Evolutionary conservation across 2,329 filamentous ascomycete genomes (phyloP), one percentile per base, ranked within the genome.

Genomic region (Colletotrichum sidae): DNA sequence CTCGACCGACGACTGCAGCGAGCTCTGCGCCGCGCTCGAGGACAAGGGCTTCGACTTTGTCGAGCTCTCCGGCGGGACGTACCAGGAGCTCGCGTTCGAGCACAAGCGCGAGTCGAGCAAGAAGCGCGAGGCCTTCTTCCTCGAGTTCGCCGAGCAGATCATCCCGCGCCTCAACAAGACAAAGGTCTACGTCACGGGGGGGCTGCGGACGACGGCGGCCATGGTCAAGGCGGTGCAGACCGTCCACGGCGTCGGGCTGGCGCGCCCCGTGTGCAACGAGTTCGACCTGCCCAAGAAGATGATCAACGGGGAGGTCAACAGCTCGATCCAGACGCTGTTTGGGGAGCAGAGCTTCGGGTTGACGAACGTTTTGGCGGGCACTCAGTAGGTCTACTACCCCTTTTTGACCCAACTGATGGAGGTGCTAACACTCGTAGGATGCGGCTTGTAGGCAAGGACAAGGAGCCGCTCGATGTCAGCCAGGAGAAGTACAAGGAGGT

Each of bases 221-320:
- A 89, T 90, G 87, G 82, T 85, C 12, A 75, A 79, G n/a, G 87
- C 86, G 0, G 77, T 90, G 2, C 70, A 84, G 2, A 80, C 81
- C 0, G 84, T 90, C 4, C 83, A 90, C 69, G 88, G 88, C 17
- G 78, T 90, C 8, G 88, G 88, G 0, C 76, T 91, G 17, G 89
- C 65, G 2, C 69, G 78, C 2, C 78, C 80, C 0, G 69, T 72
- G 0, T 65, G 71, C 1, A 71, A 75, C 8, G 79, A 81, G 65
- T 70, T 72, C 25, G 72, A 74, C 10, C 44, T 76, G 12, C 70
- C 73, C 1, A 60, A 58, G 15, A 74, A 73, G 62, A 59, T 76
- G 7, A 54, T 75, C 0, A 72, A 76, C 1, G 79, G 80, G 6
- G 77, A 76, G n/a, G 79, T 79, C 6, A 78, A 77, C 12, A 81